A percentile compares a stretch with the other conserved stretches of the same genome.
phyloP scores from a whole-genome alignment of 805 yeast species.

The Yarrowia bubula region DNA sequence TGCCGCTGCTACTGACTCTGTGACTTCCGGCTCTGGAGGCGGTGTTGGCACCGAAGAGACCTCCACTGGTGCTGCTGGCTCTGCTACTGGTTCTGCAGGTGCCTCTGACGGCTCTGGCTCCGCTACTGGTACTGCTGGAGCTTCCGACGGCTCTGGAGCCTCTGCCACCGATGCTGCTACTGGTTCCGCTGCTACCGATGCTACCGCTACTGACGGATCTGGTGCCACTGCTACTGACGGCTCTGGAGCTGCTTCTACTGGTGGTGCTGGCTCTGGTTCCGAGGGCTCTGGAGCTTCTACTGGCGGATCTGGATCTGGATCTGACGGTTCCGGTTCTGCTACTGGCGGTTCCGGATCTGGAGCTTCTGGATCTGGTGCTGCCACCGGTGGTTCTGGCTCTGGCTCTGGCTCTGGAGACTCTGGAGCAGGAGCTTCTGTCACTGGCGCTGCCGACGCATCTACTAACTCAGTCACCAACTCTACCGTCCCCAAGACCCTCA shows the following conservation, averaged over 20 bases:
- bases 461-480: constrained; percentile 2
- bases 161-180: neutral
- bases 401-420: neutral
- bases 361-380: neutral
- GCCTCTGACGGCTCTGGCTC: neutral
- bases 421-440: neutral
- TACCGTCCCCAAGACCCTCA: neutral
- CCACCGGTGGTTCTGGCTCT: constrained; percentile 3
- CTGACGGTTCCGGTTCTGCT: neutral
- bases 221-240: neutral
- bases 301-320: neutral
- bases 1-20: neutral
- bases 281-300: neutral
- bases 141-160: neutral
- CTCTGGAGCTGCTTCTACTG: neutral
- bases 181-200: neutral
- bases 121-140: neutral
- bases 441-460: neutral
- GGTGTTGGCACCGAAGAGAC: too few species aligned
- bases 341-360: neutral
- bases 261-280: neutral
- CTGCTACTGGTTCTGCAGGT: neutral
- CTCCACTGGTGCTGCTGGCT: neutral
- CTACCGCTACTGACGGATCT: neutral
- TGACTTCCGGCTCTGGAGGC: neutral